Percentiles rank a stretch among this genome's conserved stretches.
These are phyloP conservation scores for Gentiana straminea DNA, from an alignment of 257 asterid species.

Conservation along the genomic window DNA sequence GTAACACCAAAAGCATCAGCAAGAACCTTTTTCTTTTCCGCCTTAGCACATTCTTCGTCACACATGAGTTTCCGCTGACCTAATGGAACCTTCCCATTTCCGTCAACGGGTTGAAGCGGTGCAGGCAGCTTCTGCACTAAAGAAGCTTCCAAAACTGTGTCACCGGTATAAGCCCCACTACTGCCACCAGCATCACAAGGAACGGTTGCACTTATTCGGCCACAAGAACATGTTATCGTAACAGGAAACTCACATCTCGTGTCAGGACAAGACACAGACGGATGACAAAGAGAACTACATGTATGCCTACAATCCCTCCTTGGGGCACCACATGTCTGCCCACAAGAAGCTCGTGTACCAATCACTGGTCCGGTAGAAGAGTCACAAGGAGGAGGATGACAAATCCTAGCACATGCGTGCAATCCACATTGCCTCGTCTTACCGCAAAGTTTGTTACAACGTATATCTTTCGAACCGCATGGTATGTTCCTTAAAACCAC, in stretches of 20 bases:
- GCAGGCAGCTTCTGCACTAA: conserved; percentile 59
- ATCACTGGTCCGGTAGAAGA: conserved; percentile 28
- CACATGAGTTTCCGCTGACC: conserved; percentile 87
- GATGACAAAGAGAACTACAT: conserved; percentile 81
- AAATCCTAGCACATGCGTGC: conserved; percentile 86
- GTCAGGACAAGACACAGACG: conserved; percentile 68
- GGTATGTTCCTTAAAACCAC: conserved; percentile 80
- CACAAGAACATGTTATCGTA: conserved; percentile 77
- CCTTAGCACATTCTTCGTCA: conserved; percentile 79
- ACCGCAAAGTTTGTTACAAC: conserved; percentile 89
- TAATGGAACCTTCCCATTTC: conserved; percentile 57
- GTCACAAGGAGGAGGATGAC: conserved; percentile 85
- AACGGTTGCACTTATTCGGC: conserved; percentile 61
- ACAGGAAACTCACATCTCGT: conserved; percentile 81
- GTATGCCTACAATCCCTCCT: conserved; percentile 94
- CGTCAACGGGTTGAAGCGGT: conserved; percentile 61
- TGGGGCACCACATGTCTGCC: conserved; percentile 95
- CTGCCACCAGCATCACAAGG: conserved; percentile 88
- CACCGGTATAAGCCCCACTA: conserved; percentile 31
- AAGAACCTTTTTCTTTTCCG: conserved; percentile 80
- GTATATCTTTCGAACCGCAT: conserved; percentile 89
- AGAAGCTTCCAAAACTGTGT: conserved; percentile 57
- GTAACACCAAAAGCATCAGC: conserved; percentile 83
- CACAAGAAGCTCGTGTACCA: conserved; percentile 54
- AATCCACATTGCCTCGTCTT: conserved; percentile 94